Evolutionary conservation across 176 grass and related monocot genomes (phyloP).

Genomic region (Pharus latifolius): DNA sequence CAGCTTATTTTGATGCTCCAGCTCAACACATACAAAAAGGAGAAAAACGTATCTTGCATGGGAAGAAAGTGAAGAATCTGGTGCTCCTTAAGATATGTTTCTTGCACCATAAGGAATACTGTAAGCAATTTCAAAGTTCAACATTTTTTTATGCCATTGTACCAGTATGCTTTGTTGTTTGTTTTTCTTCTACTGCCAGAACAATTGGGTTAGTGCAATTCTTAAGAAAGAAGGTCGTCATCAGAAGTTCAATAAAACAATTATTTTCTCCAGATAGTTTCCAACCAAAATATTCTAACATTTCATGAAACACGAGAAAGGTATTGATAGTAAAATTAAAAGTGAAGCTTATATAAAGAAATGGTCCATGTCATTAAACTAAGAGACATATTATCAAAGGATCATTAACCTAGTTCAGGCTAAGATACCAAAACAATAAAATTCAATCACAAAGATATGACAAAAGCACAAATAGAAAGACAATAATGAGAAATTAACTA

Average conservation of each 20-base stretch:
- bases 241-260: background rate
- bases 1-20: background rate
- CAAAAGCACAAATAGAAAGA: slow-evolving; percentile 11
- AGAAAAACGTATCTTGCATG: slow-evolving; percentile 12
- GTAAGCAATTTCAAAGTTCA: slow-evolving; percentile 11
- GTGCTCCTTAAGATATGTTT: slow-evolving; percentile 11
- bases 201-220: slow-evolving; percentile 1
- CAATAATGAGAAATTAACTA: background rate
- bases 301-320: slow-evolving; percentile 6
- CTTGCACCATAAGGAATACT: slow-evolving; percentile 21
- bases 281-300: slow-evolving; percentile 9
- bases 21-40: slow-evolving; percentile 13
- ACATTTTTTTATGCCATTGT: background rate
- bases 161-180: slow-evolving; percentile 33
- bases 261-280: slow-evolving; percentile 13
- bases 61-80: slow-evolving; percentile 22
- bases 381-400: background rate
- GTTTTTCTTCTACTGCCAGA: slow-evolving; percentile 20
- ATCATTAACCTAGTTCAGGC: slow-evolving; percentile 1
- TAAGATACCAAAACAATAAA: slow-evolving; percentile 2
- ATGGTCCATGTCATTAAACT: background rate
- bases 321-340: slow-evolving; percentile 1
- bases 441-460: background rate
- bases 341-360: background rate
- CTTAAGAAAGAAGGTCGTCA: slow-evolving; percentile 16